A percentile compares a stretch with the other conserved stretches of the same genome.
Evolutionary conservation across 2,329 filamentous ascomycete genomes (phyloP).

Genomic region (Pseudocercospora ulei): DNA sequence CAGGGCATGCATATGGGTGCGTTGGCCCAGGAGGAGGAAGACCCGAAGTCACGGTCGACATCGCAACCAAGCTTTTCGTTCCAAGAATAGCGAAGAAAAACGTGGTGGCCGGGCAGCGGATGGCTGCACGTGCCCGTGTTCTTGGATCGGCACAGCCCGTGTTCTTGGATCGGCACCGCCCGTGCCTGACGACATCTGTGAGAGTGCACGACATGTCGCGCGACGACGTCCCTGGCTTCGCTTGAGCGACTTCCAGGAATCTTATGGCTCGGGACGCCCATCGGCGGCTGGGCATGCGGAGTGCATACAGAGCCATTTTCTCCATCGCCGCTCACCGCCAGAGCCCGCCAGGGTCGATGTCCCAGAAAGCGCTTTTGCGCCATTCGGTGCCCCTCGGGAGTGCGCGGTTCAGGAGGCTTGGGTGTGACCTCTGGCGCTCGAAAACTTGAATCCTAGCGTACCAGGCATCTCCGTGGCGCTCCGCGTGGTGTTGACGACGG

Average conservation of each 20-base stretch:
- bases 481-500: neutral
- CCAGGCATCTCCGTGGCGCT: neutral
- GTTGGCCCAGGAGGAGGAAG: neutral
- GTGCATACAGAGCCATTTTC: conserved; percentile 3
- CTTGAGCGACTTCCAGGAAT: neutral
- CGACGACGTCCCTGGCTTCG: conserved; percentile 3
- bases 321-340: conserved; percentile 7
- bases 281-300: conserved; percentile 11
- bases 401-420: neutral
- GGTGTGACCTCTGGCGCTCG: conserved; percentile 1
- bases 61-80: neutral
- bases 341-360: conserved; percentile 5
- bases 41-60: neutral
- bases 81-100: conserved; percentile 5
- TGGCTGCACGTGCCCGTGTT: conserved; percentile 5
- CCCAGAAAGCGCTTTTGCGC: neutral
- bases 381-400: conserved; percentile 2
- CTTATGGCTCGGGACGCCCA: conserved; percentile 6
- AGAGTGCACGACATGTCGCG: conserved; percentile 5
- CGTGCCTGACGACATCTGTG: conserved; percentile 3
- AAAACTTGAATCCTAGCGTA: neutral
- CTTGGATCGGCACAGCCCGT: conserved; percentile 1
- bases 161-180: neutral
- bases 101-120: neutral
- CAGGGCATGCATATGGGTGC: neutral